phyloP scores from a whole-genome alignment of 2,329 filamentous ascomycete genomes.

The Xylaria arbuscula region DNA sequence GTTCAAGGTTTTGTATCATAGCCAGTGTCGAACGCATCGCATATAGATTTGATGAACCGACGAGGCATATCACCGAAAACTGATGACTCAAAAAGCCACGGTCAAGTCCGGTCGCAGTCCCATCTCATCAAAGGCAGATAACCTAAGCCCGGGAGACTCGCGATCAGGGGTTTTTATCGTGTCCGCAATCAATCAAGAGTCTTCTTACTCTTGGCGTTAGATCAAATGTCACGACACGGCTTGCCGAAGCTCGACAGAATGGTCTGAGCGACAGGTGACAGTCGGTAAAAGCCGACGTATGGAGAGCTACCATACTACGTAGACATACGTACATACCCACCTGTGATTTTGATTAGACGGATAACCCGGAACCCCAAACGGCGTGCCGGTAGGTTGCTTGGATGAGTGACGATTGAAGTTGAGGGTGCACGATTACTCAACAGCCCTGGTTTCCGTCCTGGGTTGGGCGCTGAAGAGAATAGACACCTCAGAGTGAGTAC shows the following conservation, averaged over 20 bases:
- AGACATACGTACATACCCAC: background rate
- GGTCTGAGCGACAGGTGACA: background rate
- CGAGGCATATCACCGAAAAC: background rate
- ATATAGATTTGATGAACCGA: background rate
- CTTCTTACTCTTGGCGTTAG: background rate
- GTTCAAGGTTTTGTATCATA: constrained; percentile 4
- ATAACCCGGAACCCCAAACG: background rate
- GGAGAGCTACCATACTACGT: background rate
- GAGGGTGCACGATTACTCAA: background rate
- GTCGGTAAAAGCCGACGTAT: background rate
- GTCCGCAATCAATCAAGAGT: background rate
- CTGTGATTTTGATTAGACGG: background rate
- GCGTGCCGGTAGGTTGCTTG: background rate
- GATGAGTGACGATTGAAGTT: background rate
- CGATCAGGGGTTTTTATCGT: background rate
- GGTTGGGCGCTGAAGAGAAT: background rate
- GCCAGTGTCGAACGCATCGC: background rate
- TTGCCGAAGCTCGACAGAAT: background rate
- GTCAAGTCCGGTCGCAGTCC: too few species aligned
- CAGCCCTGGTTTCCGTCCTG: background rate
- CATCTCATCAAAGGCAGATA: background rate
- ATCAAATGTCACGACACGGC: background rate
- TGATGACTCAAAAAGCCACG: background rate
- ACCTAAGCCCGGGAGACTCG: background rate
- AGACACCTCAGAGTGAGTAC: background rate